Conservation (phyloP, 345 rosid species). For the Lumnitzera racemosa region DNA sequence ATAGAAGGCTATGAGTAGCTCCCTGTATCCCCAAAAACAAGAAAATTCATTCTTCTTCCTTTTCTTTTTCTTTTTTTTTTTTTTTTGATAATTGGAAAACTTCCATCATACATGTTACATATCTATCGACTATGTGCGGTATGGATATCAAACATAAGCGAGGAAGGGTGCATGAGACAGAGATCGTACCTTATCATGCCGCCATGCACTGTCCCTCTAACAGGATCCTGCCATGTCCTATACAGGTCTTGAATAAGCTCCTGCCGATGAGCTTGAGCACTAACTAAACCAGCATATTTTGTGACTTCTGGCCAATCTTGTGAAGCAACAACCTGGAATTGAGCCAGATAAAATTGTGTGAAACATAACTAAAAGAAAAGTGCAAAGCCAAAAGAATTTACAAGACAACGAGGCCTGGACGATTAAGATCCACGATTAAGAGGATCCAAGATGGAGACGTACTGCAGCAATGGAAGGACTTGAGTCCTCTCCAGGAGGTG, state of each 20-base stretch:
- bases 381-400: too few species aligned
- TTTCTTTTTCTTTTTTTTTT: slow-evolving; percentile 1
- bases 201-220: slow-evolving; percentile 67
- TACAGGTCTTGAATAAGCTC: slow-evolving; percentile 89
- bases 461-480: slow-evolving; percentile 98
- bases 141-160: background rate
- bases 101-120: too few species aligned
- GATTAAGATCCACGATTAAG: background rate
- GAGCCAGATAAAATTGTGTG: background rate
- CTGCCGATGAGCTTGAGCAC: slow-evolving; percentile 95
- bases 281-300: slow-evolving; percentile 86
- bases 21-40: slow-evolving; percentile 34
- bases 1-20: slow-evolving; percentile 79
- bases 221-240: slow-evolving; percentile 89
- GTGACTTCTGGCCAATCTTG: slow-evolving; percentile 99
- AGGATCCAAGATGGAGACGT: slow-evolving; percentile 12
- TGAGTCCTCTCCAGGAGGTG: slow-evolving; percentile 96
- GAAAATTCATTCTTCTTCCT: slow-evolving; percentile 1
- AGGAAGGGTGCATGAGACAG: background rate
- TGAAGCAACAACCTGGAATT: slow-evolving; percentile 85
- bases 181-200: slow-evolving; percentile 85
- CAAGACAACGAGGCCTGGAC: too few species aligned
- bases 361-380: too few species aligned
- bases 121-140: too few species aligned
- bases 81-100: too few species aligned